Conservation (phyloP, 2,329 filamentous ascomycete species). For the Alternaria brassicicola region DNA sequence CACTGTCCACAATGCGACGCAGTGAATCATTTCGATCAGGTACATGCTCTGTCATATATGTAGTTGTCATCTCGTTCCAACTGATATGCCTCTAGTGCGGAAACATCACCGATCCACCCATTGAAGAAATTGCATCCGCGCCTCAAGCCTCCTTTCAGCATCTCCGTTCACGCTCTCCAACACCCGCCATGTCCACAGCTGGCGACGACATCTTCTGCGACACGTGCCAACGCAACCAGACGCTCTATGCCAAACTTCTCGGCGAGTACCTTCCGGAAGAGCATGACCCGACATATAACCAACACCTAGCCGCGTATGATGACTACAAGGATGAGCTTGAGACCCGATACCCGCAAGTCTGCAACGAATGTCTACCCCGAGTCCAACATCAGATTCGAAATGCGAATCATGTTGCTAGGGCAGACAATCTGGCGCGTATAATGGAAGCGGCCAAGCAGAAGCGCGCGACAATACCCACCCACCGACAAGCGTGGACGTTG, state of each 20-base stretch:
- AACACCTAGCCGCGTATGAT: conserved; percentile 71
- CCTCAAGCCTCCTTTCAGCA: conserved; percentile 28
- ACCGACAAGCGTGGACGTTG: conserved; percentile 54
- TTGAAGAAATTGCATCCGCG: conserved; percentile 53
- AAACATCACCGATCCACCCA: conserved; percentile 84
- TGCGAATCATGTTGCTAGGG: conserved; percentile 80
- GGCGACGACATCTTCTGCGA: conserved; percentile 67
- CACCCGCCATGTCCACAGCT: conserved; percentile 29
- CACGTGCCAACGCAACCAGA: conserved; percentile 87
- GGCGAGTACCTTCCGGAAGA: conserved; percentile 77
- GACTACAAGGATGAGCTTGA: conserved; percentile 76
- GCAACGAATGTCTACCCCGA: conserved; percentile 75
- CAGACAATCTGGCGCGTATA: conserved; percentile 77
- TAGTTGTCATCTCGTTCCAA: not conserved
- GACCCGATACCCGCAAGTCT: conserved; percentile 86
- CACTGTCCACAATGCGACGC: conserved; percentile 72
- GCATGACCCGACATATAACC: conserved; percentile 70
- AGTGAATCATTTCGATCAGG: conserved; percentile 87
- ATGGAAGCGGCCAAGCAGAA: conserved; percentile 63
- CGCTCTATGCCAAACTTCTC: conserved; percentile 75
- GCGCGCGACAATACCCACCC: conserved; percentile 21
- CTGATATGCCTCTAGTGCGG: conserved; percentile 67
- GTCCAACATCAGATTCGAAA: conserved; percentile 73
- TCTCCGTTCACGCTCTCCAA: conserved; percentile 34
- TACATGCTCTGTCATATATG: conserved; percentile 47